Evolutionary conservation across 2,329 filamentous ascomycete genomes (phyloP).

Genomic region (Leptographium flavum): DNA sequence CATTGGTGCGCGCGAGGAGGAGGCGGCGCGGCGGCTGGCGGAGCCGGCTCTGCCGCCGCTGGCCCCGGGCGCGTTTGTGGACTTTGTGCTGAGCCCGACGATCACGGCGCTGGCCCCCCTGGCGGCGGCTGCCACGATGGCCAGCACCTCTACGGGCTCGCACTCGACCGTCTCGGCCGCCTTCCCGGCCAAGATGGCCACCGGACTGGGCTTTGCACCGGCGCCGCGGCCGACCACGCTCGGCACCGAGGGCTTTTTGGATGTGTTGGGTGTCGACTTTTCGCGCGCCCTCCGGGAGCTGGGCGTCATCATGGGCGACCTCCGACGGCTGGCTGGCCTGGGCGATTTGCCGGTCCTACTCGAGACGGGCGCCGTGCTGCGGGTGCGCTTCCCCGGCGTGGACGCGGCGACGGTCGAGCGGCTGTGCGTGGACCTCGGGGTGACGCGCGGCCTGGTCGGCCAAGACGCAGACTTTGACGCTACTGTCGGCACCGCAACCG

Average conservation of each 20-base stretch:
- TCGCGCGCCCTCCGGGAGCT: conserved; percentile 75
- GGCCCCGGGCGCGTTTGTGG: conserved; percentile 60
- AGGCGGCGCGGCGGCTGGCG: conserved; percentile 54
- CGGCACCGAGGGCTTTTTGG: conserved; percentile 71
- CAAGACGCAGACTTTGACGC: conserved; percentile 64
- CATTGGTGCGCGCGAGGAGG: conserved; percentile 61
- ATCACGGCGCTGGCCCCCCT: conserved; percentile 76
- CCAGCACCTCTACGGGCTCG: neutral
- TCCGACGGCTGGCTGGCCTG: conserved; percentile 60
- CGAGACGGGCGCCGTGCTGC: conserved; percentile 46
- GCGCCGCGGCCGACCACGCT: conserved; percentile 42
- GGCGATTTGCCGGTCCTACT: conserved; percentile 76
- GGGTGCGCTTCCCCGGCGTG: conserved; percentile 82
- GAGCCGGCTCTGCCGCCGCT: conserved; percentile 17
- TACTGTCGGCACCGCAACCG: conserved; percentile 54
- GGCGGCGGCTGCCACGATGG: conserved; percentile 12
- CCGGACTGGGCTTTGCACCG: neutral
- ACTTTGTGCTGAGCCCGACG: conserved; percentile 79
- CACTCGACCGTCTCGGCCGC: neutral
- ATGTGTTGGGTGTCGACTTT: conserved; percentile 78
- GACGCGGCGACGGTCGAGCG: conserved; percentile 69
- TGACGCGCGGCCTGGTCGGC: conserved; percentile 62
- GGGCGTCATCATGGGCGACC: conserved; percentile 62
- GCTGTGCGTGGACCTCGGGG: conserved; percentile 75
- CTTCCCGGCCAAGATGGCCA: neutral